Evolutionary conservation across 164 flowering plant species (phyloP).

Genomic region (Amborella trichopoda): DNA sequence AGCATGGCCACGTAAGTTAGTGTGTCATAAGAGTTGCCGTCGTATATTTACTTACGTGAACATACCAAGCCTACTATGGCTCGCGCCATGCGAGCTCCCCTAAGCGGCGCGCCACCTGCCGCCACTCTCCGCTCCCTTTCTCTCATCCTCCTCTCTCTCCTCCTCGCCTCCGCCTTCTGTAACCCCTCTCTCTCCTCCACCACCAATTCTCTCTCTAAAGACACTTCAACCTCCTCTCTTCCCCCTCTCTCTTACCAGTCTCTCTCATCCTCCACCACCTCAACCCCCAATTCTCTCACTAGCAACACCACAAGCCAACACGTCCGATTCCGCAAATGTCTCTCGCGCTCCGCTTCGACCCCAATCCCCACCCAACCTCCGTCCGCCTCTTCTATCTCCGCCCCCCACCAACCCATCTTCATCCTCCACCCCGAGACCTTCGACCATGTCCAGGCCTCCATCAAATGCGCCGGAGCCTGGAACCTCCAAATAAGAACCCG

Average conservation of each 20-base stretch:
- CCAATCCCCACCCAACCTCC: slow-evolving; percentile 1
- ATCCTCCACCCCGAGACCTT: slow-evolving; percentile 15
- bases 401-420: slow-evolving; percentile 11
- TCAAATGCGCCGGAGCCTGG: slow-evolving; percentile 10
- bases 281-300: neutral
- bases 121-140: no score
- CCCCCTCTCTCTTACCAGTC: neutral
- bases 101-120: no score
- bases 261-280: neutral
- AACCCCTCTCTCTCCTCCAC: neutral
- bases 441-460: slow-evolving; percentile 17
- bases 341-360: slow-evolving; percentile 3
- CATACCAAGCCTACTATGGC: neutral
- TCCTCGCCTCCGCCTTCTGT: neutral
- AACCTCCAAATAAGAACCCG: slow-evolving; percentile 13
- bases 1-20: no score
- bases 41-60: no score
- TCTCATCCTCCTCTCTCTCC: no score
- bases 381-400: no score
- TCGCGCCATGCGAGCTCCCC: neutral
- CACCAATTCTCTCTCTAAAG: neutral
- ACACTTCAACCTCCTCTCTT: neutral
- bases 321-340: neutral
- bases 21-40: no score
- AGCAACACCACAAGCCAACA: neutral